These are phyloP conservation scores for Hibiscus syriacus DNA, from an alignment of 345 rosid species.

Conservation along the genomic window DNA sequence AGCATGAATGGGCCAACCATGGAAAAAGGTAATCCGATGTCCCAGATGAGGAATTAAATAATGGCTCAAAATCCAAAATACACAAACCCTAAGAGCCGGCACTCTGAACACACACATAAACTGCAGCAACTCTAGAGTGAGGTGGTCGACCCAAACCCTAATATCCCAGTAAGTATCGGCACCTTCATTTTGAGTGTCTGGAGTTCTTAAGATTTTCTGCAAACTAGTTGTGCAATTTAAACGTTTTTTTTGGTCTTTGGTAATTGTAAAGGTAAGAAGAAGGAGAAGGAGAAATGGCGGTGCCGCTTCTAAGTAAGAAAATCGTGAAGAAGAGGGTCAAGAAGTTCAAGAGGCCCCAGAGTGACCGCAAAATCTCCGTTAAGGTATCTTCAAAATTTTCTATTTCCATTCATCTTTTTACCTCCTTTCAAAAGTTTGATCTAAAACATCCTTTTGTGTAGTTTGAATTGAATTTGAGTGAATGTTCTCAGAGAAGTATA, in stretches of 20 bases:
- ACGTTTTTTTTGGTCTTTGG: neutral
- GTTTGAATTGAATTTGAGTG: too few species aligned
- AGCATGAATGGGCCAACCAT: neutral
- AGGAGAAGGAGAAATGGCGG: constrained; percentile 81
- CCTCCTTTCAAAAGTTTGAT: too few species aligned
- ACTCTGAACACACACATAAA: neutral
- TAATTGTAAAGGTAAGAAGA: constrained; percentile 9
- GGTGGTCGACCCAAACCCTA: constrained; percentile 12
- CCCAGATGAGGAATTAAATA: neutral
- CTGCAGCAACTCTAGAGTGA: neutral
- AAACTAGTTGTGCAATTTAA: neutral
- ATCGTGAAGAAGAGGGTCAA: constrained; percentile 73
- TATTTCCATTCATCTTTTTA: too few species aligned
- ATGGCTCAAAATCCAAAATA: neutral
- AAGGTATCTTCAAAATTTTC: constrained; percentile 46
- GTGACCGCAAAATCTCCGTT: constrained; percentile 69
- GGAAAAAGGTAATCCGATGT: neutral
- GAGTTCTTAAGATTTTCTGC: neutral
- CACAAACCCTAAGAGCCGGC: constrained; percentile 19
- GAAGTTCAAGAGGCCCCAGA: constrained; percentile 79
- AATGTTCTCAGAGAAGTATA: too few species aligned
- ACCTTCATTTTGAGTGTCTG: neutral
- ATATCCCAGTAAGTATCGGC: neutral
- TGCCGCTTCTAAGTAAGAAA: constrained; percentile 65
- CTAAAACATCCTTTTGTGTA: too few species aligned